Evolutionary conservation across 768 basidiomycete genomes (phyloP).

Genomic region (Daedaleopsis sinensis): DNA sequence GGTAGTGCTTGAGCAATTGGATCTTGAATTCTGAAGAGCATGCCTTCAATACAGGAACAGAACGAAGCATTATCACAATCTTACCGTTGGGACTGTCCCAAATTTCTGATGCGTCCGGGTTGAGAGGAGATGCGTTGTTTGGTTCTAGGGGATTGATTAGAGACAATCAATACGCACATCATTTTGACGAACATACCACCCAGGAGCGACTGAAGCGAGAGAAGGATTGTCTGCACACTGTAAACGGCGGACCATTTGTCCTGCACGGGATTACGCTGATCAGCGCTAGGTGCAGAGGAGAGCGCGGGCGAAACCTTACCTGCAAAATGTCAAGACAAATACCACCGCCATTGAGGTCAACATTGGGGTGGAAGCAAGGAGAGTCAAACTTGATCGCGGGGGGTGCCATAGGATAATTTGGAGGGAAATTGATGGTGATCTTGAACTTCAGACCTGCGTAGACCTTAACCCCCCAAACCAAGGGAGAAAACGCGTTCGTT

Average conservation of each 20-base stretch:
- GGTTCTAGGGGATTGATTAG: constrained; percentile 59
- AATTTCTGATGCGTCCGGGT: constrained; percentile 80
- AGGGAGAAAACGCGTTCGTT: no score
- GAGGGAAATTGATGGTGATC: constrained; percentile 82
- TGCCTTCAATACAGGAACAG: constrained; percentile 6
- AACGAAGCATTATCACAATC: constrained; percentile 18
- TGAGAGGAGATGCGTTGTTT: constrained; percentile 90
- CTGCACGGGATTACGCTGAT: constrained; percentile 37
- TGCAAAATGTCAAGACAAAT: constrained; percentile 91
- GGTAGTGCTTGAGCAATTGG: constrained; percentile 75
- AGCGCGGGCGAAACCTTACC: constrained; percentile 40
- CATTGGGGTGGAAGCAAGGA: constrained; percentile 91
- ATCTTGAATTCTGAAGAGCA: constrained; percentile 61
- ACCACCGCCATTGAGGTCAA: constrained; percentile 74
- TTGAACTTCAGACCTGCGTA: constrained; percentile 82
- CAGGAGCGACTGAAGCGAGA: constrained; percentile 85
- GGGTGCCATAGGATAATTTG: constrained; percentile 87
- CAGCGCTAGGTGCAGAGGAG: neutral
- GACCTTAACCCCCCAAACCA: constrained; percentile 45
- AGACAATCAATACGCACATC: neutral
- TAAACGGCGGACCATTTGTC: constrained; percentile 96
- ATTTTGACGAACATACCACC: constrained; percentile 58
- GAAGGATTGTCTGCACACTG: constrained; percentile 86
- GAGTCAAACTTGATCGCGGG: constrained; percentile 88
- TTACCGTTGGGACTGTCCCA: constrained; percentile 76